phyloP scores from a whole-genome alignment of 495 filamentous ascomycete species.

The Aspergillus steynii region DNA sequence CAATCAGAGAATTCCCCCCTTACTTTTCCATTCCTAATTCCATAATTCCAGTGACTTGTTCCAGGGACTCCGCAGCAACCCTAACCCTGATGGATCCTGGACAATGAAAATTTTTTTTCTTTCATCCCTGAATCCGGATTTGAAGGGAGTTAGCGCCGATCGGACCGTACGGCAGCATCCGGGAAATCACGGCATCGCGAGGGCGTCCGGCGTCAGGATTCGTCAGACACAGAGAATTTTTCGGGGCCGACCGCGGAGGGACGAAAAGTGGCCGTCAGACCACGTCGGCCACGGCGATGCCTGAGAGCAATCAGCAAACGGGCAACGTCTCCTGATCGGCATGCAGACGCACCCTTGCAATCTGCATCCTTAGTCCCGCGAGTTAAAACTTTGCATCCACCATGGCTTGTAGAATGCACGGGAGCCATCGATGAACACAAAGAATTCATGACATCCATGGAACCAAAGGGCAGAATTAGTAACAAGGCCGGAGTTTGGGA shows the following conservation, averaged over 20 bases:
- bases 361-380: background rate
- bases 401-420: background rate
- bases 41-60: too few relatives aligned
- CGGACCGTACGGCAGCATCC: background rate
- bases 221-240: too few relatives aligned
- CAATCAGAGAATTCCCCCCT: background rate
- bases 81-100: background rate
- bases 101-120: background rate
- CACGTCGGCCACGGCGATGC: too few relatives aligned
- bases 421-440: too few relatives aligned
- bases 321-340: constrained; percentile 7
- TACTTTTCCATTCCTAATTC: background rate
- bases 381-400: background rate
- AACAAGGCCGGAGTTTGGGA: background rate
- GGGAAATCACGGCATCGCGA: background rate
- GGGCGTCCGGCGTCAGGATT: too few relatives aligned
- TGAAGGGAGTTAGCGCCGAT: background rate
- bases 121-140: background rate
- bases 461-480: background rate
- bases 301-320: background rate
- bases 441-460: too few relatives aligned
- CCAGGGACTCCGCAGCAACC: background rate
- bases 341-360: constrained; percentile 4
- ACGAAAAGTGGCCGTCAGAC: background rate
- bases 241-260: background rate